phyloP scores from a whole-genome alignment of 1,139 yeast species.

The Magnusiomyces tetraspermus region DNA sequence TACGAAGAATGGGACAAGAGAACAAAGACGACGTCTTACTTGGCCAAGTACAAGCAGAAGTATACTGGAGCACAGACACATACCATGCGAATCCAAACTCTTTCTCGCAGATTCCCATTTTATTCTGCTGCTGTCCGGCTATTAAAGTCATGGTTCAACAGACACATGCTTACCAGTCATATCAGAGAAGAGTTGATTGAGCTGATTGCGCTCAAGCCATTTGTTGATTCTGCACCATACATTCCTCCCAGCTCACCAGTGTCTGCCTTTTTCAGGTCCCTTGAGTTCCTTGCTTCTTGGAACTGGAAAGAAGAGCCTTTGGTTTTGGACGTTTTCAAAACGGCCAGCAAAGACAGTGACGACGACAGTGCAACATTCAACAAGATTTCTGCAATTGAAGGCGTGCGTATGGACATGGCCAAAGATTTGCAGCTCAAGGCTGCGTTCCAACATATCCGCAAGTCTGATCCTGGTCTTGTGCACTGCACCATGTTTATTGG shows the following conservation, averaged over 20 bases:
- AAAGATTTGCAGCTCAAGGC: slow-evolving; percentile 54
- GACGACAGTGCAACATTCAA: slow-evolving; percentile 25
- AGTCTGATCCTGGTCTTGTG: slow-evolving; percentile 70
- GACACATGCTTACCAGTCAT: slow-evolving; percentile 51
- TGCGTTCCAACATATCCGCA: slow-evolving; percentile 57
- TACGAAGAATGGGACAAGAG: slow-evolving; percentile 46
- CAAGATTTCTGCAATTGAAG: slow-evolving; percentile 26
- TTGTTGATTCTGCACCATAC: slow-evolving; percentile 80
- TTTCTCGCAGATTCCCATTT: slow-evolving; percentile 64
- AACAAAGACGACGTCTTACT: slow-evolving; percentile 41
- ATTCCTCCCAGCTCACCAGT: slow-evolving; percentile 68
- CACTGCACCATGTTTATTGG: slow-evolving; percentile 76
- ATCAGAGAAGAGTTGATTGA: slow-evolving; percentile 74
- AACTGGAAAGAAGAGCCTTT: slow-evolving; percentile 89
- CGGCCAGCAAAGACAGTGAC: slow-evolving; percentile 36
- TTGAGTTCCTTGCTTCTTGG: slow-evolving; percentile 72
- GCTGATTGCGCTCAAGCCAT: slow-evolving; percentile 70
- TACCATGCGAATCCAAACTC: slow-evolving; percentile 61
- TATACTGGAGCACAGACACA: slow-evolving; percentile 71
- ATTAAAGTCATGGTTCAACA: slow-evolving; percentile 80
- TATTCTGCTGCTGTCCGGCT: slow-evolving; percentile 75
- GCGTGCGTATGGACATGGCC: slow-evolving; percentile 55
- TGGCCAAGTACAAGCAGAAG: slow-evolving; percentile 37
- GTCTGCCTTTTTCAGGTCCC: slow-evolving; percentile 68
- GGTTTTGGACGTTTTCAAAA: slow-evolving; percentile 59